Evolutionary conservation across 2,329 filamentous ascomycete species (phyloP), one percentile per base, ranked within the genome.

Genomic region (Ophiocordyceps unilateralis): DNA sequence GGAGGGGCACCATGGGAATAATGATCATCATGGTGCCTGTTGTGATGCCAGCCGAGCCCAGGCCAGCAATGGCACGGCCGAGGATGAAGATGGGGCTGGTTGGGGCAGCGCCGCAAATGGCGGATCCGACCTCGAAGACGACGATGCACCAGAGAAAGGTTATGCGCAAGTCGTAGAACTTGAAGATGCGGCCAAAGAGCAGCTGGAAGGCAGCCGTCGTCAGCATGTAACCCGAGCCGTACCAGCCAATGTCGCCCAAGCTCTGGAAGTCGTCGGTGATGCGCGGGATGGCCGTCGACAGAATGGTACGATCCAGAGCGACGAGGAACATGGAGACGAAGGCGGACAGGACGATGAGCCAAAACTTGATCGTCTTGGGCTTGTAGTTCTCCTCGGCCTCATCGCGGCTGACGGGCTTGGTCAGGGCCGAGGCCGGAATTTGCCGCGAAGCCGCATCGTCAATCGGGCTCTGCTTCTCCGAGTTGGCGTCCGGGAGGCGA

Each of bases 291-390:
- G 69, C 69, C 14, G 69, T 69, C 6, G 67, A 67, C 46, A 71
- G 68, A 46, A 70, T 70, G 40, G 68, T 70, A 55, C 69, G 66
- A 47, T 71, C 23, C 11, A 76, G 62, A n/a, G 72, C 72, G 21
- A 76, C 70, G 24, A 76, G 61, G 48, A 76, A 74, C 50, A 76
- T 60, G 47, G 70, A 66, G 7, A 73, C 56, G 45, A 75, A 70
- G 46, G 72, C 67, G 46, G 68, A 73, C 24, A 68, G 32, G 9
- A 76, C 60, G 39, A 72, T 64, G 47, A 72, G 61, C 72, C 72
- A 75, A 51, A 76, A 75, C 49, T 66, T 67, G 46, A 70, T 43
- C 9, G 64, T 72, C 53, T 64, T 68, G 12, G 71, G 72, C 45
- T 69, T 57, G 57, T 66, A 75, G 44, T 70, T 65, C 24, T 62